Evolutionary conservation across 768 basidiomycete species (phyloP).

Genomic region (Suillus fuscotomentosus): DNA sequence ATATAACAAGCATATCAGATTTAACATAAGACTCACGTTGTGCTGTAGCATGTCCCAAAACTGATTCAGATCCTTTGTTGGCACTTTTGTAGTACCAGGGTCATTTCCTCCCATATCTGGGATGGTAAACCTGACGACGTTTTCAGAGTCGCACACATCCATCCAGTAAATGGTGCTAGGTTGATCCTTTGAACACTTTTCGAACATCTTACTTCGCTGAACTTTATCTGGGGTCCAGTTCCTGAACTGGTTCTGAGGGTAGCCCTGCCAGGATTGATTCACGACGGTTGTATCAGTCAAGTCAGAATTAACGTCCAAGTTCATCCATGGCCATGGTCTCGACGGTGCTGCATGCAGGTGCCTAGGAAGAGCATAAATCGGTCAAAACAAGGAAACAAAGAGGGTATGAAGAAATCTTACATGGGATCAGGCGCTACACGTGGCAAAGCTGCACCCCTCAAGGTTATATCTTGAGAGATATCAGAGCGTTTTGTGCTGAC

Average conservation of each 20-base stretch:
- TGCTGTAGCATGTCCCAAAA: constrained; percentile 30
- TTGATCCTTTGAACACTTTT: constrained; percentile 13
- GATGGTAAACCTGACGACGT: not conserved
- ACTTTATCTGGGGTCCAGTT: constrained; percentile 46
- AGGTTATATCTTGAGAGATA: not conserved
- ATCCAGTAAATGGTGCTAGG: constrained; percentile 21
- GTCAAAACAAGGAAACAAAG: not conserved
- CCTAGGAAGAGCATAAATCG: not conserved
- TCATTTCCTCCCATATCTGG: not conserved
- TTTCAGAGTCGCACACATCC: constrained; percentile 12
- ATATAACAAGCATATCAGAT: not conserved
- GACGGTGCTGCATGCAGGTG: constrained; percentile 20
- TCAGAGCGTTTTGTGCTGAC: too few species aligned
- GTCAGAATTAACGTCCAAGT: constrained; percentile 1
- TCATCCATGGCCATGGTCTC: constrained; percentile 36
- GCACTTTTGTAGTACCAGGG: constrained; percentile 8
- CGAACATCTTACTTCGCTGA: constrained; percentile 23
- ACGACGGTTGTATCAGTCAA: not conserved
- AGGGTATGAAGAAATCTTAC: not conserved
- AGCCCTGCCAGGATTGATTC: not conserved
- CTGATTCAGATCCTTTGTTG: constrained; percentile 4
- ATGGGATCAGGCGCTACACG: not conserved
- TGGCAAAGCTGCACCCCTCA: not conserved
- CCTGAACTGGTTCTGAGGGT: constrained; percentile 20
- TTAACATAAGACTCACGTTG: constrained; percentile 26